Conservation (phyloP, 306 rosid species). For the Macrotyloma uniflorum region DNA sequence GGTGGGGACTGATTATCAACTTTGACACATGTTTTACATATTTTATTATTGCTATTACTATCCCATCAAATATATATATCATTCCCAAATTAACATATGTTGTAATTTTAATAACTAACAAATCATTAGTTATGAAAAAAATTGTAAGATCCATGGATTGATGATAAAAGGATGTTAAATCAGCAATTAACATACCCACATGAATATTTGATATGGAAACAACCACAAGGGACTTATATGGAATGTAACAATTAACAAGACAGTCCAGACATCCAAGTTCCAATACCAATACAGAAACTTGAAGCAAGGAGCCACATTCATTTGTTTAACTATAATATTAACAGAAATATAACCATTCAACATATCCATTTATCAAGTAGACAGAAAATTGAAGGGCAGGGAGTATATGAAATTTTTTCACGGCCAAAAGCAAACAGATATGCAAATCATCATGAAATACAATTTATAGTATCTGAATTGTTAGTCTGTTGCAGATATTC, state of each 20-base stretch:
- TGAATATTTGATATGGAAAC: conserved; percentile 2
- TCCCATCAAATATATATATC: not conserved
- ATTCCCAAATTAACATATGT: not conserved
- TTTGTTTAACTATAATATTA: conserved; percentile 17
- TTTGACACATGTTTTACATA: not conserved
- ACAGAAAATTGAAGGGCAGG: not conserved
- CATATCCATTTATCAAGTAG: not conserved
- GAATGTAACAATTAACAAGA: not conserved
- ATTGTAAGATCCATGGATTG: not conserved
- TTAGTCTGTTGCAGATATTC: not conserved
- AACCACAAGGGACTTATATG: not conserved
- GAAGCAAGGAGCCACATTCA: not conserved
- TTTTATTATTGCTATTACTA: not conserved
- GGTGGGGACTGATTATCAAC: not conserved
- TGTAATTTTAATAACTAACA: not conserved
- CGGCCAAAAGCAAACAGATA: not conserved
- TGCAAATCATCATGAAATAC: too few relatives aligned
- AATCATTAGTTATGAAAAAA: not conserved
- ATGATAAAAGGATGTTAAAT: not conserved
- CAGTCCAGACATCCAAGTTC: not conserved
- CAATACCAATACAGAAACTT: not conserved
- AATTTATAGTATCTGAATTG: not conserved
- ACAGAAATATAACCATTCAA: conserved; percentile 10
- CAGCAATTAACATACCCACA: conserved; percentile 22
- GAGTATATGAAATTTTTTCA: not conserved